phyloP scores from a whole-genome alignment of 192 early-diverging fungal species.

The Gigaspora rosea region DNA sequence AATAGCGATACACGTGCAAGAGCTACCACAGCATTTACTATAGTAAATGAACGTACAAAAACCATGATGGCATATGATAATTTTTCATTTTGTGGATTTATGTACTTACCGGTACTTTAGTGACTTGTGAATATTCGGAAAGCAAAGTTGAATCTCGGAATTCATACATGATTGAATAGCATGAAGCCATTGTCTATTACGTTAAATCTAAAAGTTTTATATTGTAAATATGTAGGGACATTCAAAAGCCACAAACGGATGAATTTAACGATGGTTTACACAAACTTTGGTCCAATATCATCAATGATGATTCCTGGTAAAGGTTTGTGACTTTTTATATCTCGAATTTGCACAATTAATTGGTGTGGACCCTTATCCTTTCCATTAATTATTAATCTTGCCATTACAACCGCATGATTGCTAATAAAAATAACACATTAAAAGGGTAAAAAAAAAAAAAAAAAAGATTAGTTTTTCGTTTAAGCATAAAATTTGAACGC shows the following conservation, averaged over 20 bases:
- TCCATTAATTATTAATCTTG: slow-evolving; percentile 70
- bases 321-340: slow-evolving; percentile 68
- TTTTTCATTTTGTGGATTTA: slow-evolving; percentile 75
- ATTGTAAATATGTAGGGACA: too few species aligned
- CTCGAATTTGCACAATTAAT: slow-evolving; percentile 81
- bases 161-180: slow-evolving; percentile 77
- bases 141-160: slow-evolving; percentile 79
- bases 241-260: too few species aligned
- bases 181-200: slow-evolving; percentile 86
- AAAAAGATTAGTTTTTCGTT: neutral
- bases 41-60: slow-evolving; percentile 74
- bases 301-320: slow-evolving; percentile 80
- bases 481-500: too few species aligned
- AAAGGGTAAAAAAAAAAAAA: neutral
- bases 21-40: slow-evolving; percentile 55
- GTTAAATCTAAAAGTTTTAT: slow-evolving; percentile 56
- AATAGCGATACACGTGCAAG: slow-evolving; percentile 68
- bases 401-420: slow-evolving; percentile 87
- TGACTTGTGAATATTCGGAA: slow-evolving; percentile 71
- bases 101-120: slow-evolving; percentile 66
- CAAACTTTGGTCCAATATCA: slow-evolving; percentile 88
- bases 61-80: slow-evolving; percentile 88
- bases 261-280: too few species aligned
- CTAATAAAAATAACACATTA: neutral
- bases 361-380: slow-evolving; percentile 79